phyloP scores from a whole-genome alignment of 2,329 filamentous ascomycete genomes.

The Sporothrix sp. region DNA sequence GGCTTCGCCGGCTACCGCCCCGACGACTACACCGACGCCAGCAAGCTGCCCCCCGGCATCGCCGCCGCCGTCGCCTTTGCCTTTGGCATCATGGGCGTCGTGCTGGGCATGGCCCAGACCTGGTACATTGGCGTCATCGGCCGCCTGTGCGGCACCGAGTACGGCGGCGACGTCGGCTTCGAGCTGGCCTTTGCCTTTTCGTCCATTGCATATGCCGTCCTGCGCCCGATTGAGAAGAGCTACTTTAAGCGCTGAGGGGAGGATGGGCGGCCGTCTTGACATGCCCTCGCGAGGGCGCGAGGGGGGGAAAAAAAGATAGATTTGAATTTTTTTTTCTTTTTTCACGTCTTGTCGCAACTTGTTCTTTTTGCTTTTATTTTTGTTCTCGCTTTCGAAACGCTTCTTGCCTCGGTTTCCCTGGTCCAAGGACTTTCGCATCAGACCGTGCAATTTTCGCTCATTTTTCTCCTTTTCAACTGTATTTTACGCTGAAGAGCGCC shows the following conservation, averaged over 20 bases:
- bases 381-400: background rate
- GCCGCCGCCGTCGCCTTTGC: conserved; percentile 23
- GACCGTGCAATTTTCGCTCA: too few relatives aligned
- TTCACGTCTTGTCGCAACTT: too few relatives aligned
- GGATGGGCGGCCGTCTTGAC: too few relatives aligned
- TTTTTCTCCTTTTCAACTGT: background rate
- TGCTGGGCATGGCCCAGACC: conserved; percentile 51
- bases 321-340: background rate
- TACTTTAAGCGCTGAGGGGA: conserved; percentile 27
- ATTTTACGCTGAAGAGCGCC: too few relatives aligned
- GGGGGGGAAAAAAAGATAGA: background rate
- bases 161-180: conserved; percentile 47
- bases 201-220: conserved; percentile 38
- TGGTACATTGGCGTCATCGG: conserved; percentile 56
- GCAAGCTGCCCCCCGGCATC: conserved; percentile 29
- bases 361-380: background rate
- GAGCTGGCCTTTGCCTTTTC: conserved; percentile 44
- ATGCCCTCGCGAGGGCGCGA: too few relatives aligned
- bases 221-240: conserved; percentile 37
- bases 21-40: conserved; percentile 35
- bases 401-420: too few relatives aligned
- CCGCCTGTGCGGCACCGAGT: conserved; percentile 37
- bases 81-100: conserved; percentile 34
- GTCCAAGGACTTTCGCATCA: too few relatives aligned
- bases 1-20: conserved; percentile 34